Conservation (phyloP, 768 basidiomycete species). For the Hemileccinum impolitum region DNA sequence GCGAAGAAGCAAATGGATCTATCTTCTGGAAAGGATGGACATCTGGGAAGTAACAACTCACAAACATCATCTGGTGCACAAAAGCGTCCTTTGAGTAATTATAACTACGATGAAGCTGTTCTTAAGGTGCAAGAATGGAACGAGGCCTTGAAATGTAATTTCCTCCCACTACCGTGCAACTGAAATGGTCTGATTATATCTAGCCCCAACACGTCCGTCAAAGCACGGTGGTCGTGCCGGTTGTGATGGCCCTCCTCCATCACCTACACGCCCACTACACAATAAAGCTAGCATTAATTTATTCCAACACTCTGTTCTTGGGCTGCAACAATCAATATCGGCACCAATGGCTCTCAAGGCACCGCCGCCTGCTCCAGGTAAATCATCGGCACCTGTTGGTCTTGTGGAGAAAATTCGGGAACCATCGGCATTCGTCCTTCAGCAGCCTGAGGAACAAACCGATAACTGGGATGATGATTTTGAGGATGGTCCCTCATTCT, state of each 20-base stretch:
- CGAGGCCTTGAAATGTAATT: conserved; percentile 84
- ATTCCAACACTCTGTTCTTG: conserved; percentile 32
- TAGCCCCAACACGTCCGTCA: conserved; percentile 73
- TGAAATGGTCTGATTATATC: conserved; percentile 3
- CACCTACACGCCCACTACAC: conserved; percentile 37
- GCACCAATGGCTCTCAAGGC: conserved; percentile 27
- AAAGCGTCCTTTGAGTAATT: conserved; percentile 64
- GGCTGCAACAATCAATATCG: conserved; percentile 34
- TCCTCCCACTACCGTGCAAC: conserved; percentile 14
- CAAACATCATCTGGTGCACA: conserved; percentile 34
- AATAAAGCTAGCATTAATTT: conserved; percentile 25
- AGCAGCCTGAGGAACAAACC: conserved; percentile 78
- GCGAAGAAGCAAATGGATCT: conserved; percentile 69
- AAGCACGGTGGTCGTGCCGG: conserved; percentile 53
- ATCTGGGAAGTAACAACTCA: conserved; percentile 31
- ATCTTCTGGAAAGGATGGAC: conserved; percentile 28
- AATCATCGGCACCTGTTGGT: conserved; percentile 26
- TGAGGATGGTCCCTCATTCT: conserved; percentile 86
- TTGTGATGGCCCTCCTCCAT: conserved; percentile 40
- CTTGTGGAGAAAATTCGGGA: conserved; percentile 41
- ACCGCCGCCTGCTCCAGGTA: conserved; percentile 15
- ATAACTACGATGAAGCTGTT: conserved; percentile 92
- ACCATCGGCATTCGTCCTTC: conserved; percentile 63
- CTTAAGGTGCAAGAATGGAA: conserved; percentile 98
- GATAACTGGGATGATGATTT: conserved; percentile 99